Evolutionary conservation across 1,284 basidiomycete species (phyloP).

Genomic region (Cutaneotrichosporon daszewskae): DNA sequence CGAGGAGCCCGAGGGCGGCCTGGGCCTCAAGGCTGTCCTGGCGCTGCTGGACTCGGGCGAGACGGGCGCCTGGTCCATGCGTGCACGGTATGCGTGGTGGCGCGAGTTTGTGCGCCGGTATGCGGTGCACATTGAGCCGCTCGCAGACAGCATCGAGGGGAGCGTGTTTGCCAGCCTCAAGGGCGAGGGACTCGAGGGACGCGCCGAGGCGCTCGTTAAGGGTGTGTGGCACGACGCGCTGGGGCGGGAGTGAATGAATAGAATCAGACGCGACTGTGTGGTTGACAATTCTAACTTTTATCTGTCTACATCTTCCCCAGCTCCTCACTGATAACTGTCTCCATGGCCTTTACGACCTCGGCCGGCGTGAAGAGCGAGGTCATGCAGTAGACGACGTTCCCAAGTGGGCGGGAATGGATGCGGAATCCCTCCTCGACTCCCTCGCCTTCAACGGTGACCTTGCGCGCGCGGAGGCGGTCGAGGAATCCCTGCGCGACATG

Average conservation of each 20-base stretch:
- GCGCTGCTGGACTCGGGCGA: slow-evolving; percentile 34
- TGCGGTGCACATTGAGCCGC: slow-evolving; percentile 23
- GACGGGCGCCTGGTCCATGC: slow-evolving; percentile 34
- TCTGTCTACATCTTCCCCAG: slow-evolving; percentile 9
- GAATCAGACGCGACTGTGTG: background rate
- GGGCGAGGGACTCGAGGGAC: slow-evolving; percentile 17
- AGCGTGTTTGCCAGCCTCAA: slow-evolving; percentile 14
- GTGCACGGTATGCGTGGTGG: slow-evolving; percentile 42
- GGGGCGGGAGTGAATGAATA: slow-evolving; percentile 9
- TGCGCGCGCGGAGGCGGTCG: slow-evolving; percentile 30
- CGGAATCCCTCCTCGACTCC: slow-evolving; percentile 52
- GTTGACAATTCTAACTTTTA: background rate
- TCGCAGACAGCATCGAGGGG: slow-evolving; percentile 24
- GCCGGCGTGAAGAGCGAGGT: slow-evolving; percentile 59
- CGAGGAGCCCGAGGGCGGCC: slow-evolving; percentile 4
- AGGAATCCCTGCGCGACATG: slow-evolving; percentile 62
- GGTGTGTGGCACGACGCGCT: slow-evolving; percentile 24
- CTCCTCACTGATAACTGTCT: slow-evolving; percentile 28
- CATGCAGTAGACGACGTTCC: slow-evolving; percentile 92
- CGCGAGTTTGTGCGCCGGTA: slow-evolving; percentile 42
- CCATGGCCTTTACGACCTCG: slow-evolving; percentile 40
- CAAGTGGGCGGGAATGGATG: slow-evolving; percentile 82
- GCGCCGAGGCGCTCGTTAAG: slow-evolving; percentile 31
- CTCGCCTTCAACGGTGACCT: slow-evolving; percentile 15
- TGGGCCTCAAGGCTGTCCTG: slow-evolving; percentile 36